These are phyloP conservation scores for Cordia subcordata DNA, from an alignment of 257 asterid species.

Conservation along the genomic window DNA sequence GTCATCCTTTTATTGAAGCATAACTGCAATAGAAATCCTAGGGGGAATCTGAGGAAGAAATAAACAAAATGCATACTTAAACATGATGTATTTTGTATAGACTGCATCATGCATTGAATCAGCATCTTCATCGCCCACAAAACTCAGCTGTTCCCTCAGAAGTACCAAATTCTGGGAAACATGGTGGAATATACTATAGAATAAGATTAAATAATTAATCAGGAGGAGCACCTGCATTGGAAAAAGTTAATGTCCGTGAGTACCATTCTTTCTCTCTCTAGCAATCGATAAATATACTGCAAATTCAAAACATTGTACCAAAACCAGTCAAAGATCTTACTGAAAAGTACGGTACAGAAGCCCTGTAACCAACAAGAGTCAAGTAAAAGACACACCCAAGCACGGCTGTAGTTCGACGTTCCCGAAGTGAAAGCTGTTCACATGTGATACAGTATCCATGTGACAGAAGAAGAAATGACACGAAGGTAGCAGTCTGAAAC, in stretches of 20 bases:
- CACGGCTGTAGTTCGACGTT: slow-evolving; percentile 58
- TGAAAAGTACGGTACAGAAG: slow-evolving; percentile 75
- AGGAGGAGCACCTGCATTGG: slow-evolving; percentile 47
- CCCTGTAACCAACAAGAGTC: slow-evolving; percentile 79
- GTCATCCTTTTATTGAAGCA: neutral
- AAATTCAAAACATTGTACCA: neutral
- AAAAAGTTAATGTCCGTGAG: slow-evolving; percentile 3
- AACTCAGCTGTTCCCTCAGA: slow-evolving; percentile 62
- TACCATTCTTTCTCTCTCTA: neutral
- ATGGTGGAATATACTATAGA: slow-evolving; percentile 62
- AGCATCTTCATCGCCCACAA: slow-evolving; percentile 61
- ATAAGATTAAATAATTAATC: slow-evolving; percentile 45
- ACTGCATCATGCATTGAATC: slow-evolving; percentile 72
- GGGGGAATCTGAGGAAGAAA: neutral
- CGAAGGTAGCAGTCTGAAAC: slow-evolving; percentile 58
- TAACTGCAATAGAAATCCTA: neutral
- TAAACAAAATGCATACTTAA: slow-evolving; percentile 51
- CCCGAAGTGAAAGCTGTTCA: slow-evolving; percentile 59
- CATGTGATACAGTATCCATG: slow-evolving; percentile 81
- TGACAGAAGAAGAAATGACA: slow-evolving; percentile 68
- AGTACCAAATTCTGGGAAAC: slow-evolving; percentile 53
- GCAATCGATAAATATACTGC: neutral
- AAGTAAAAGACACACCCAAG: slow-evolving; percentile 64
- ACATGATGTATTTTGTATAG: slow-evolving; percentile 67
- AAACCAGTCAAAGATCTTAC: slow-evolving; percentile 34